Conservation (phyloP, 257 asterid genomes). For the Scutellaria galericulata region DNA sequence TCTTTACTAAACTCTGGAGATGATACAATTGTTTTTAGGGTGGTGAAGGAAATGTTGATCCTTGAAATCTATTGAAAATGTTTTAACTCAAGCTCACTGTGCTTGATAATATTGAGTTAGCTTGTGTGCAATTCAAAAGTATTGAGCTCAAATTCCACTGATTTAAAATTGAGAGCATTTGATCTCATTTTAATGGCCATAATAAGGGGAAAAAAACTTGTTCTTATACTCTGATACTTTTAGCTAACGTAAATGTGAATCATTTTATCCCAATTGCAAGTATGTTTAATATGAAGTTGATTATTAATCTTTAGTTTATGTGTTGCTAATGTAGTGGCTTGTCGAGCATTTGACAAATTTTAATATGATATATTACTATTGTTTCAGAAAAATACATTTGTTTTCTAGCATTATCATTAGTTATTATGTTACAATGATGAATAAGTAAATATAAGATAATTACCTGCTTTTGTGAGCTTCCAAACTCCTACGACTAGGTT, state of each 20-base stretch:
- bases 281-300: too few species aligned
- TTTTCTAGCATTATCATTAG: not conserved
- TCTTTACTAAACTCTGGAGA: constrained; percentile 11
- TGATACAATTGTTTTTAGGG: not conserved
- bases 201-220: too few species aligned
- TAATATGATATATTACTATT: not conserved
- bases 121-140: not conserved
- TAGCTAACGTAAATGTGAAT: not conserved
- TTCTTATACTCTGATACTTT: not conserved
- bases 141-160: not conserved
- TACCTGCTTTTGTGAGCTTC: not conserved
- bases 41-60: not conserved
- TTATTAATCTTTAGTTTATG: too few species aligned
- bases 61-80: not conserved
- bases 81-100: not conserved
- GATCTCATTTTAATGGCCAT: not conserved
- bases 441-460: not conserved
- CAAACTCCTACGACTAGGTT: not conserved
- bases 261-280: not conserved
- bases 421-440: not conserved
- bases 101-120: not conserved
- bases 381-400: not conserved
- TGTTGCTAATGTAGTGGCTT: too few species aligned
- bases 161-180: not conserved
- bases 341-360: too few species aligned